phyloP scores from a whole-genome alignment of 2,329 filamentous ascomycete species.

The Ascochyta koolunga region DNA sequence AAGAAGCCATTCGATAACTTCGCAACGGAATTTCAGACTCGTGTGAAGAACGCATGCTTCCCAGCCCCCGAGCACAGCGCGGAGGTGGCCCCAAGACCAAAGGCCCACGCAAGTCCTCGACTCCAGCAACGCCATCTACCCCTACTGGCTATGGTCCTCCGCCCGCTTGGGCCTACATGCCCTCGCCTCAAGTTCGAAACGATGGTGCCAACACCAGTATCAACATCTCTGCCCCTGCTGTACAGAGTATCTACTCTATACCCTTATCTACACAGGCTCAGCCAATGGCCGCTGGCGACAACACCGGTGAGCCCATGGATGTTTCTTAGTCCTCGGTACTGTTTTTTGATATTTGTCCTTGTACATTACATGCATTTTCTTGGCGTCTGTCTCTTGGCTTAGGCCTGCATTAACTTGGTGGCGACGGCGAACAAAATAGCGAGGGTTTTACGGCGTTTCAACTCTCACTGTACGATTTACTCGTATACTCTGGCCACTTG shows the following conservation, averaged over 20 bases:
- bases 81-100: conserved; percentile 22
- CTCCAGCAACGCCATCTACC: conserved; percentile 25
- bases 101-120: conserved; percentile 27
- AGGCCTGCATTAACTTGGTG: conserved; percentile 16
- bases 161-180: conserved; percentile 29
- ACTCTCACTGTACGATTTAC: background rate
- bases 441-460: conserved; percentile 6
- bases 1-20: conserved; percentile 46
- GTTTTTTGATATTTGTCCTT: background rate
- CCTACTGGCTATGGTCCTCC: conserved; percentile 21
- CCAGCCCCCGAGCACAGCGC: conserved; percentile 35
- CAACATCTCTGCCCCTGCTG: conserved; percentile 25
- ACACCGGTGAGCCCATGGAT: conserved; percentile 29
- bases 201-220: conserved; percentile 25
- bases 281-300: conserved; percentile 3
- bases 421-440: conserved; percentile 13
- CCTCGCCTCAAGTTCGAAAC: conserved; percentile 27
- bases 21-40: conserved; percentile 42
- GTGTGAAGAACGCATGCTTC: conserved; percentile 44
- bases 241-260: conserved; percentile 20
- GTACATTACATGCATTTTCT: conserved; percentile 15
- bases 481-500: background rate
- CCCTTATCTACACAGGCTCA: conserved; percentile 10
- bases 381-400: conserved; percentile 12
- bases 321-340: conserved; percentile 9